Conservation (phyloP, 1,139 yeast genomes). For the Pichia kudriavzevii region DNA sequence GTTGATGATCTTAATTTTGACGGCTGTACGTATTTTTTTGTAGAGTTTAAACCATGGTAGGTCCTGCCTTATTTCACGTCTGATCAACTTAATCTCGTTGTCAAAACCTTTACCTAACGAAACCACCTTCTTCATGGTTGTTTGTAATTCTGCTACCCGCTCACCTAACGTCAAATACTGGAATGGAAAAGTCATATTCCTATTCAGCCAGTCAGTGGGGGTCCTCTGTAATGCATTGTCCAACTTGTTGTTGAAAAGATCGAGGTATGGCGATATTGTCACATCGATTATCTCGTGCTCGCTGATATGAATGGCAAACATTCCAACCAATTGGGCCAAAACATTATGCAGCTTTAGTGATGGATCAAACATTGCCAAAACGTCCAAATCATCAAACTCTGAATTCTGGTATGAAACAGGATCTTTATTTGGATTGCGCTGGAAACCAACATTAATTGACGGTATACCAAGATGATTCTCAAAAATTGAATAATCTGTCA, state of each 20-base stretch:
- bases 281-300: slow-evolving; percentile 48
- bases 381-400: slow-evolving; percentile 47
- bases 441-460: slow-evolving; percentile 36
- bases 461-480: slow-evolving; percentile 47
- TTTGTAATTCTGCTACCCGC: slow-evolving; percentile 6
- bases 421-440: slow-evolving; percentile 26
- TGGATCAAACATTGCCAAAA: slow-evolving; percentile 52
- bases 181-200: slow-evolving; percentile 12
- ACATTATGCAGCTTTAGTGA: slow-evolving; percentile 47
- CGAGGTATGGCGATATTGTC: slow-evolving; percentile 33
- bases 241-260: slow-evolving; percentile 23
- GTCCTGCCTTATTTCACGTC: slow-evolving; percentile 45
- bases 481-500: slow-evolving; percentile 37
- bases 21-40: slow-evolving; percentile 50
- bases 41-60: slow-evolving; percentile 64
- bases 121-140: slow-evolving; percentile 5
- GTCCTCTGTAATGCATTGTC: slow-evolving; percentile 24
- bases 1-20: slow-evolving; percentile 50
- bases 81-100: slow-evolving; percentile 30
- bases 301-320: slow-evolving; percentile 43
- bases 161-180: slow-evolving; percentile 6
- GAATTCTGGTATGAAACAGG: slow-evolving; percentile 54
- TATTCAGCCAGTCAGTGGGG: slow-evolving; percentile 30
- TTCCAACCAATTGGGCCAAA: slow-evolving; percentile 52
- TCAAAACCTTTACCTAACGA: slow-evolving; percentile 19